Conservation (phyloP, 2,329 filamentous ascomycete species). For the Chrysoporthe deuterocubensis region DNA sequence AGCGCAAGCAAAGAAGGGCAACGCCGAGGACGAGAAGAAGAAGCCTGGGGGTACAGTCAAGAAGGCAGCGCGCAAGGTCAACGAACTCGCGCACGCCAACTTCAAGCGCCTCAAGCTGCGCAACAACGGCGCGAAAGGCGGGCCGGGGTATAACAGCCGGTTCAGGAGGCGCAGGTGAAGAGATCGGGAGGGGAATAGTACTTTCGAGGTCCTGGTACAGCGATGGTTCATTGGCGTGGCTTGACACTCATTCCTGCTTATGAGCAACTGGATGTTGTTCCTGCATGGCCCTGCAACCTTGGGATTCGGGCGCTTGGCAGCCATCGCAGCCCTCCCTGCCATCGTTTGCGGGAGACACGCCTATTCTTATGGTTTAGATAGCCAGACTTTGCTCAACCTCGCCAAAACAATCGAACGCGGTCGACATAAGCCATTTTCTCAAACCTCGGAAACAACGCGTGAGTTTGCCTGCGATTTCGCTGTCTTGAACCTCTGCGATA, state of each 20-base stretch:
- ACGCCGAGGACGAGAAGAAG: slow-evolving; percentile 33
- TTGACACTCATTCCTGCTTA: not conserved
- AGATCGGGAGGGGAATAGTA: too few relatives aligned
- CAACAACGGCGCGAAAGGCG: slow-evolving; percentile 66
- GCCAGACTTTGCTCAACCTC: not conserved
- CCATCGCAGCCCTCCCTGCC: not conserved
- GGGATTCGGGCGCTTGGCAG: too few relatives aligned
- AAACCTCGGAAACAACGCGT: not conserved
- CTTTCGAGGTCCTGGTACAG: not conserved
- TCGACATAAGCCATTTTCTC: not conserved
- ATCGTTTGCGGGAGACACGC: not conserved
- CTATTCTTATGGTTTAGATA: not conserved
- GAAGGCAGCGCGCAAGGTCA: slow-evolving; percentile 63
- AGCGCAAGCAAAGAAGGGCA: slow-evolving; percentile 33
- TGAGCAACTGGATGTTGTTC: not conserved
- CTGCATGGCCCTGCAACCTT: too few relatives aligned
- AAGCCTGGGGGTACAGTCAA: slow-evolving; percentile 46
- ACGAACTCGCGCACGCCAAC: slow-evolving; percentile 67
- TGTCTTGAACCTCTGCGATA: not conserved
- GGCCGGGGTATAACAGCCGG: slow-evolving; percentile 58
- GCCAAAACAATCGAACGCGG: not conserved
- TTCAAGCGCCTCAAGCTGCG: slow-evolving; percentile 68
- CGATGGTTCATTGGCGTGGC: not conserved
- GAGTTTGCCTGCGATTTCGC: not conserved
- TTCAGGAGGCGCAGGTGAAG: slow-evolving; percentile 56